Conservation (phyloP, 768 basidiomycete genomes). For the Mycena amicta region DNA sequence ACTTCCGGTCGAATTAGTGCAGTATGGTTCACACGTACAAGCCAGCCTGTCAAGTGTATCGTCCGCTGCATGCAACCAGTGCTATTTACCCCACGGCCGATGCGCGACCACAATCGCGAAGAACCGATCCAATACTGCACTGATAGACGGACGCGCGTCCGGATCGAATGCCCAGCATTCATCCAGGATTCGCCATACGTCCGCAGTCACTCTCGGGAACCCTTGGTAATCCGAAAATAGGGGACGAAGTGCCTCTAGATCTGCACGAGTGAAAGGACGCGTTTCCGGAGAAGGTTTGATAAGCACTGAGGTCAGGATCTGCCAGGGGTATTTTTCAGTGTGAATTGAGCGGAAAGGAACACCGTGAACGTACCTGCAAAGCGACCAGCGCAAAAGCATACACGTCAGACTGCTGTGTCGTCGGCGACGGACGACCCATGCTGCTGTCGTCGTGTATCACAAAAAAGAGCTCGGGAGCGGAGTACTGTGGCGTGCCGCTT, state of each 20-base stretch:
- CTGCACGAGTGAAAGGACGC: not conserved
- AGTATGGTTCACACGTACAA: too few relatives aligned
- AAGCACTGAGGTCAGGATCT: slow-evolving; percentile 1
- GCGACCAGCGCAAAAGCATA: slow-evolving; percentile 15
- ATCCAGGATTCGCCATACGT: too few relatives aligned
- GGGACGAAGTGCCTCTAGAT: not conserved
- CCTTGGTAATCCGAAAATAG: slow-evolving; percentile 1
- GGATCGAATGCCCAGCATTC: too few relatives aligned
- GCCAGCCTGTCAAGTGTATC: too few relatives aligned
- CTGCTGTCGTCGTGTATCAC: slow-evolving; percentile 1
- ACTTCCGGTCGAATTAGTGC: too few relatives aligned
- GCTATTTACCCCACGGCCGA: too few relatives aligned
- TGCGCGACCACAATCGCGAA: too few relatives aligned
- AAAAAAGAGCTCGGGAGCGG: slow-evolving; percentile 10
- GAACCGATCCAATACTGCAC: too few relatives aligned
- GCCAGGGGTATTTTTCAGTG: too few relatives aligned
- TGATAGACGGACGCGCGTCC: too few relatives aligned
- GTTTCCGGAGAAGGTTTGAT: not conserved
- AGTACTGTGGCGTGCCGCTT: slow-evolving; percentile 10
- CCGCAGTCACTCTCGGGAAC: too few relatives aligned
- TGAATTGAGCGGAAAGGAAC: not conserved
- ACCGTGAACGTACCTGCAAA: slow-evolving; percentile 4
- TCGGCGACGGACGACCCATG: not conserved
- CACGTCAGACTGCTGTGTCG: slow-evolving; percentile 9
- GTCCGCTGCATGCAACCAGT: too few relatives aligned